Conservation (phyloP, 345 rosid genomes). For the Excoecaria cochinchinensis region DNA sequence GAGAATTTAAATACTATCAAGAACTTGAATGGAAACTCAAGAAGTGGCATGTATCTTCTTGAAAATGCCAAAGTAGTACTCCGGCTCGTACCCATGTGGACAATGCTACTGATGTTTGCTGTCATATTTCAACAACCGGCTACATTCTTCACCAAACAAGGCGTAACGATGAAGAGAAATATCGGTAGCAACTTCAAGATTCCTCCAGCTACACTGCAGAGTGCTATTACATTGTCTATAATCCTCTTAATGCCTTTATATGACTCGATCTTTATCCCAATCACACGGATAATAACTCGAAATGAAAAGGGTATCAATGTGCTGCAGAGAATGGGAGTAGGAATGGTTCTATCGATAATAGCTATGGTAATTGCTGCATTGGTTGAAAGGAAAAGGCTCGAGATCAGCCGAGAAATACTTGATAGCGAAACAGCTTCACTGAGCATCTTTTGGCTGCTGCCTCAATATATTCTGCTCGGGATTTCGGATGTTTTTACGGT, state of each 20-base stretch:
- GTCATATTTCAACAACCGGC: slow-evolving; percentile 86
- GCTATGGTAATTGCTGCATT: slow-evolving; percentile 81
- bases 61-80: slow-evolving; percentile 48
- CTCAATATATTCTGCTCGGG: slow-evolving; percentile 83
- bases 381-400: slow-evolving; percentile 69
- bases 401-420: slow-evolving; percentile 30
- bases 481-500: slow-evolving; percentile 90
- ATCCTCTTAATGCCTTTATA: slow-evolving; percentile 85
- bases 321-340: slow-evolving; percentile 83
- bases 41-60: slow-evolving; percentile 20
- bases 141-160: slow-evolving; percentile 91
- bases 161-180: slow-evolving; percentile 76
- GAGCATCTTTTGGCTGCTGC: slow-evolving; percentile 82
- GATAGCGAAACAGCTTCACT: slow-evolving; percentile 35
- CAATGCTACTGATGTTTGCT: slow-evolving; percentile 83
- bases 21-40: slow-evolving; percentile 20
- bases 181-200: slow-evolving; percentile 69
- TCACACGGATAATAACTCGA: slow-evolving; percentile 38
- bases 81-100: slow-evolving; percentile 81
- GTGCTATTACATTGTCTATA: slow-evolving; percentile 81
- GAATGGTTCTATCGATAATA: slow-evolving; percentile 77
- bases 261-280: slow-evolving; percentile 62
- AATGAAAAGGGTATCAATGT: slow-evolving; percentile 55
- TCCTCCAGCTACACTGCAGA: slow-evolving; percentile 92
- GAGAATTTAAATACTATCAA: slow-evolving; percentile 12